phyloP scores from a whole-genome alignment of 2,329 filamentous ascomycete species.

The Tolypocladium inflatum region DNA sequence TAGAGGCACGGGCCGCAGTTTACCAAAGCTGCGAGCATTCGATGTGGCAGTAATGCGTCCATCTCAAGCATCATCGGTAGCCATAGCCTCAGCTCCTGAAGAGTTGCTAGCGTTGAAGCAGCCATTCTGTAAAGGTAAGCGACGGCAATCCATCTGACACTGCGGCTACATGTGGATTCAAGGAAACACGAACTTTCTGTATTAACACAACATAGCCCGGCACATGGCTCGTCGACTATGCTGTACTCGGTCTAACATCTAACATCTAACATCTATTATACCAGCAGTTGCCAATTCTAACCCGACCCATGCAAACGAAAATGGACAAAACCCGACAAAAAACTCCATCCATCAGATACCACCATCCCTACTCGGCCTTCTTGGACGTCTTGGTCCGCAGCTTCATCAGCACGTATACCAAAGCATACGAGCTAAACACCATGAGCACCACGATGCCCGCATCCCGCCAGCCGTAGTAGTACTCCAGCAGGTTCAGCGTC shows the following conservation, averaged over 20 bases:
- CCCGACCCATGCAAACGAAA: not conserved
- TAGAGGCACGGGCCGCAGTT: no score
- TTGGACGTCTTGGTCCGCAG: slow-evolving; percentile 38
- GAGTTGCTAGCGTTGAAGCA: no score
- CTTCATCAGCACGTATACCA: slow-evolving; percentile 38
- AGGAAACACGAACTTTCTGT: not conserved
- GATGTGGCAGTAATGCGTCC: no score
- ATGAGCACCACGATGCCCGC: slow-evolving; percentile 50
- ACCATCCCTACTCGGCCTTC: slow-evolving; percentile 26
- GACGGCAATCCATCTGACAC: no score
- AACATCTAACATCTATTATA: not conserved
- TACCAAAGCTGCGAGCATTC: no score
- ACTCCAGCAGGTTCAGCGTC: slow-evolving; percentile 48
- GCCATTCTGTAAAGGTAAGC: no score
- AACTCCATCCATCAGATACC: not conserved
- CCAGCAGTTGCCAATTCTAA: not conserved
- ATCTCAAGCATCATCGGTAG: no score
- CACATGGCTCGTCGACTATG: not conserved
- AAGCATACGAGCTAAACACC: slow-evolving; percentile 39
- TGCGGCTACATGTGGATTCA: no score
- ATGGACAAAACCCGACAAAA: not conserved
- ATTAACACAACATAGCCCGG: not conserved
- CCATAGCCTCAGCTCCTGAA: no score
- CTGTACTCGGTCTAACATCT: not conserved
- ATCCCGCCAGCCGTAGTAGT: slow-evolving; percentile 59